Conservation (phyloP, 192 early-diverging fungal genomes). For the Funneliformis mosseae region DNA sequence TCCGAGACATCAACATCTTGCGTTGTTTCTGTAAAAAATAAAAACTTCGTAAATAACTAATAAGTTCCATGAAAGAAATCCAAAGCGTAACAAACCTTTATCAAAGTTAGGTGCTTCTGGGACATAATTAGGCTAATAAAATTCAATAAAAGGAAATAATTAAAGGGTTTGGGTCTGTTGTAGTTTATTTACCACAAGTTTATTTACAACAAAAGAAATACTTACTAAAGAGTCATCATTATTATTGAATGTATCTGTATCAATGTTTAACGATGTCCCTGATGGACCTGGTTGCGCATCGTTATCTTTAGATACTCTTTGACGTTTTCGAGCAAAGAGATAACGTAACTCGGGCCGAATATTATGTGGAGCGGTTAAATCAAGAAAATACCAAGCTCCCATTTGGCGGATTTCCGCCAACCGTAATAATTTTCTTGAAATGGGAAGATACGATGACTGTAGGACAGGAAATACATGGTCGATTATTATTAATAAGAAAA, state of each 20-base stretch:
- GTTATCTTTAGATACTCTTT: neutral
- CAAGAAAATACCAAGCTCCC: conserved; percentile 45
- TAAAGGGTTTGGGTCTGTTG: neutral
- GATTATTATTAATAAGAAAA: neutral
- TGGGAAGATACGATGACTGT: conserved; percentile 47
- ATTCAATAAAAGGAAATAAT: neutral
- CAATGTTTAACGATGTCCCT: neutral
- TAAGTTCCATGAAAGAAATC: neutral
- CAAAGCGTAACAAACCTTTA: neutral
- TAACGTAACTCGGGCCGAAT: conserved; percentile 40
- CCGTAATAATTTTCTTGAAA: conserved; percentile 46
- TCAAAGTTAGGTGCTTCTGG: neutral
- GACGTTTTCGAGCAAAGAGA: conserved; percentile 41
- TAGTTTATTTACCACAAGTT: neutral
- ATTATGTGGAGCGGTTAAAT: conserved; percentile 34
- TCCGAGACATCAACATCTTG: neutral
- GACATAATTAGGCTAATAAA: neutral
- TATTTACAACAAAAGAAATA: neutral
- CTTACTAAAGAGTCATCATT: conserved; percentile 2
- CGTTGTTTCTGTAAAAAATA: neutral
- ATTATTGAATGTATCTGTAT: neutral
- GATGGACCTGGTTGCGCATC: neutral
- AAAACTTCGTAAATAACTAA: neutral
- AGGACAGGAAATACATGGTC: neutral
- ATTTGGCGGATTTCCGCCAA: conserved; percentile 40